Conservation (phyloP, 441 rosid genomes). For the Gossypium gossypioides region DNA sequence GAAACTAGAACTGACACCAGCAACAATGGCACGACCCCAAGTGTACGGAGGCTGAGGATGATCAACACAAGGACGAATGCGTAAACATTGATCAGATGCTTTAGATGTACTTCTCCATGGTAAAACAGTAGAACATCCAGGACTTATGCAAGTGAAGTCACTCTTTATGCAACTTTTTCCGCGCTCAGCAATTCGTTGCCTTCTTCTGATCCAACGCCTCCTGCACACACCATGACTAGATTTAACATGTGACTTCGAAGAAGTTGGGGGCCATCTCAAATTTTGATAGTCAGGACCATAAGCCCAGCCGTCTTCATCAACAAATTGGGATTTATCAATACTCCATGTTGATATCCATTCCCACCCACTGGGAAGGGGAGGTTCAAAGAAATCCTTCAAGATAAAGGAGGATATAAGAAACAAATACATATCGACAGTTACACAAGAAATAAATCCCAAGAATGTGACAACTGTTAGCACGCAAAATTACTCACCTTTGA, state of each 20-base stretch:
- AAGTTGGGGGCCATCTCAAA: slow-evolving; percentile 52
- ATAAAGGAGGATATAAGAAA: slow-evolving; percentile 4
- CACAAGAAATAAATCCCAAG: not conserved
- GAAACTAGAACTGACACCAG: slow-evolving; percentile 56
- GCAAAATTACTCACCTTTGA: slow-evolving; percentile 37
- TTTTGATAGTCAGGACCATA: slow-evolving; percentile 49
- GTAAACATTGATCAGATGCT: slow-evolving; percentile 59
- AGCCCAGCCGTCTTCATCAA: slow-evolving; percentile 60
- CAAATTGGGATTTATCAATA: slow-evolving; percentile 44
- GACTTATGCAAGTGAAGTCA: slow-evolving; percentile 35
- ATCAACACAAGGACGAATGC: slow-evolving; percentile 60
- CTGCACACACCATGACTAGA: slow-evolving; percentile 42
- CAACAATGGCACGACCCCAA: slow-evolving; percentile 56
- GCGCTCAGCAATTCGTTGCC: slow-evolving; percentile 29
- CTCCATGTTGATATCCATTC: slow-evolving; percentile 60
- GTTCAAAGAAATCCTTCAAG: slow-evolving; percentile 55
- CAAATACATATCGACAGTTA: not conserved
- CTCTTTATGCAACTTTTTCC: slow-evolving; percentile 15
- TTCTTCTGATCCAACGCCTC: slow-evolving; percentile 58
- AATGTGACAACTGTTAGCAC: not conserved
- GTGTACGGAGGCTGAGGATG: slow-evolving; percentile 39
- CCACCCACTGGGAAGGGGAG: slow-evolving; percentile 54
- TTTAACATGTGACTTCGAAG: slow-evolving; percentile 28
- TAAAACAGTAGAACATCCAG: slow-evolving; percentile 67
- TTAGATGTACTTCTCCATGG: slow-evolving; percentile 81